Base-by-base conservation (phyloP, 371 early-diverging fungal genomes). In the Circinella umbellata region DNA sequence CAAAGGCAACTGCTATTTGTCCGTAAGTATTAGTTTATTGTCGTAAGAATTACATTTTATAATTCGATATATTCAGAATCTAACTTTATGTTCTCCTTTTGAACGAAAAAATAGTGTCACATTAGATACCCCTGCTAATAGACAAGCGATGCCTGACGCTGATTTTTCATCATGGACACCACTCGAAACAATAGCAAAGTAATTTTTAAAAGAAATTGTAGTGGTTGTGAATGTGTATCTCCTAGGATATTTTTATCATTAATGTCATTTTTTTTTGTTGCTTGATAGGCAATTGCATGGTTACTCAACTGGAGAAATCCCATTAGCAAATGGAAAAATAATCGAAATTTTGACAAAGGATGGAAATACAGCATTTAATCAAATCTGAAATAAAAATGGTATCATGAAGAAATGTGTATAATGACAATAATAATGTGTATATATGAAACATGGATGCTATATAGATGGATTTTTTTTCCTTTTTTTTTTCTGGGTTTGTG, bases 101-200 rank as follows among this genome's bases (percentile, higher is more conserved):
- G 42, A 11, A 11, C 11, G 3, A 9, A 48, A 42, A 42, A 15
- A 4, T 70, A 92, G 92, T 20, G 80, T 91, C 9, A 96, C 93
- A 1, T 81, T 98, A 57, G 99, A 98, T 77, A 98, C 99, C 0
- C 93, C 95, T n/a, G 90, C 85, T 82, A 98, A 98, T 86, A 88
- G 99, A 69, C 85, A 92, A 70, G 91, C 83, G 69, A 97, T 96
- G 94, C 92, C 96, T 27, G 74, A 83, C 61, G 95, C 98, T 38
- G 98, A 98, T 76, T 85, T 86, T 61, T 87, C 91, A 17, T 81
- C 90, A 17, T 98, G 97, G 97, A 98, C 98, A 14, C 93, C 97
- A 4, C 83, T 94, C n/a, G 81, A 75, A 37, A 86, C 76, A 15
- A 82, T 97, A 55, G 91, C 95, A 54, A 83, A 85, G 90, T 89